These are phyloP conservation scores for Misopates orontium DNA, from an alignment of 257 asterid genomes.

Conservation along the genomic window DNA sequence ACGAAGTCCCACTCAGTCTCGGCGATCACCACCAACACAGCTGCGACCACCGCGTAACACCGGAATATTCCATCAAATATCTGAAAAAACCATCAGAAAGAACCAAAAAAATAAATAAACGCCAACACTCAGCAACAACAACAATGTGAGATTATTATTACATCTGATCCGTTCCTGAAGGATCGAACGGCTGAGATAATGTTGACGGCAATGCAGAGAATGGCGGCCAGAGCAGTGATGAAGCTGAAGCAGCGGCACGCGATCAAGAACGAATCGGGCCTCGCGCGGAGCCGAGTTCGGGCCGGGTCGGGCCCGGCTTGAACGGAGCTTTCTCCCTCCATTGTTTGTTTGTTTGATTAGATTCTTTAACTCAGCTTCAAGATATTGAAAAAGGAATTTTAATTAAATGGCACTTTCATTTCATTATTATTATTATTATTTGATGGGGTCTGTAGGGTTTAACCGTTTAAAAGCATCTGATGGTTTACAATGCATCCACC, in stretches of 20 bases:
- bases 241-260: slow-evolving; percentile 71
- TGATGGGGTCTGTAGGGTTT: too few relatives aligned
- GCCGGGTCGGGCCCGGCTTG: slow-evolving; percentile 24
- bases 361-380: too few relatives aligned
- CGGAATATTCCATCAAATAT: slow-evolving; percentile 95
- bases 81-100: slow-evolving; percentile 28
- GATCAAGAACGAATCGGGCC: slow-evolving; percentile 59
- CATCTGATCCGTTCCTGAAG: slow-evolving; percentile 75
- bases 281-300: slow-evolving; percentile 39
- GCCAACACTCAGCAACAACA: background rate
- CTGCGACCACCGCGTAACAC: slow-evolving; percentile 83
- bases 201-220: slow-evolving; percentile 83
- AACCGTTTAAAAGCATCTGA: too few relatives aligned
- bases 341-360: background rate
- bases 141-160: slow-evolving; percentile 23
- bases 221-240: slow-evolving; percentile 65
- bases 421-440: too few relatives aligned
- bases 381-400: too few relatives aligned
- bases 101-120: background rate
- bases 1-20: slow-evolving; percentile 92
- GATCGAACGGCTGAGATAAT: slow-evolving; percentile 83
- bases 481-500: too few relatives aligned
- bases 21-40: slow-evolving; percentile 69
- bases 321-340: slow-evolving; percentile 41
- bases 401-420: too few relatives aligned